Percentiles rank a stretch among this genome's conserved stretches.
Evolutionary conservation across 2,329 filamentous ascomycete species (phyloP).

Genomic region (Teratosphaeria viscida): DNA sequence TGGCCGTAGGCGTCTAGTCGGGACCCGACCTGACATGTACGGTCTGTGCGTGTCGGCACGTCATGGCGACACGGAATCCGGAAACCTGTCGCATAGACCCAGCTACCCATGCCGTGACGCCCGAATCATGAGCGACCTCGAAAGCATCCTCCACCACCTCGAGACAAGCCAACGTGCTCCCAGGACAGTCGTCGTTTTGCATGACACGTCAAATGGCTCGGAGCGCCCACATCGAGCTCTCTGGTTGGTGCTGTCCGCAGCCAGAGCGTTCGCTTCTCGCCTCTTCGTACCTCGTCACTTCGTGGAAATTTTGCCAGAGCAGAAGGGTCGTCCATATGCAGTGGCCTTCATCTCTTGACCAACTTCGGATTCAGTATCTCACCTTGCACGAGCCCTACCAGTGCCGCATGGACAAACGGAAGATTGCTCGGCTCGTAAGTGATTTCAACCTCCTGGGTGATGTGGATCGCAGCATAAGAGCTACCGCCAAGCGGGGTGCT

Average conservation of each 20-base stretch:
- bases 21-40: too few relatives aligned
- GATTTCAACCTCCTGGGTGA: slow-evolving; percentile 15
- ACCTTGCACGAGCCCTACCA: slow-evolving; percentile 19
- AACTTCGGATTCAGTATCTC: slow-evolving; percentile 13
- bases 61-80: not conserved
- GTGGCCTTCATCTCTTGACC: slow-evolving; percentile 2
- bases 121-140: not conserved
- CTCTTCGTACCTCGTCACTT: not conserved
- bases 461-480: slow-evolving; percentile 1
- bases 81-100: not conserved
- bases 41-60: not conserved
- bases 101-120: not conserved
- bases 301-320: not conserved
- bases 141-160: not conserved
- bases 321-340: not conserved
- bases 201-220: not conserved
- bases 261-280: not conserved
- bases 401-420: slow-evolving; percentile 19
- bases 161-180: not conserved
- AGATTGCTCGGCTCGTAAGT: slow-evolving; percentile 12
- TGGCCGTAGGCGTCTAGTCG: not conserved
- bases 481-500: not conserved
- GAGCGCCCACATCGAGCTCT: not conserved
- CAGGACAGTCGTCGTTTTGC: not conserved
- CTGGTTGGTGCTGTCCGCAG: not conserved